Conservation (phyloP, 2,329 filamentous ascomycete genomes). For the Sporothrix schenckii region DNA sequence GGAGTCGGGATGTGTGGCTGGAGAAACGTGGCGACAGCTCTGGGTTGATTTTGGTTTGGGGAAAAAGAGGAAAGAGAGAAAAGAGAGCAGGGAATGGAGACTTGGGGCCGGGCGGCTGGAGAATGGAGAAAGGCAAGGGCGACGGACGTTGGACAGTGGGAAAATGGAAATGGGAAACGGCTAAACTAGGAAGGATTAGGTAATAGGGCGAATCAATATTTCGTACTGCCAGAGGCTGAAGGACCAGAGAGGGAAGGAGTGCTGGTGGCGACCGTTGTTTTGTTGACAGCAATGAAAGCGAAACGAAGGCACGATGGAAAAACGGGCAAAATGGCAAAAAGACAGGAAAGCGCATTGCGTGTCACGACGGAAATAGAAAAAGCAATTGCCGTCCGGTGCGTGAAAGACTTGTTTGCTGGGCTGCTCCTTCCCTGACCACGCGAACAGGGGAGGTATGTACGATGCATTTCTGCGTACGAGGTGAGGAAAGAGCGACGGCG, state of each 20-base stretch:
- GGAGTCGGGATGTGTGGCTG: constrained; percentile 42
- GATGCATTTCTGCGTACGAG: neutral
- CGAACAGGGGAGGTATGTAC: neutral
- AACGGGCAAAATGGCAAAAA: neutral
- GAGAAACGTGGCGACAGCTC: constrained; percentile 40
- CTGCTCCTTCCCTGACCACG: neutral
- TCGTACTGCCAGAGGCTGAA: no score
- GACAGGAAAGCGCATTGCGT: constrained; percentile 7
- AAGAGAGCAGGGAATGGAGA: no score
- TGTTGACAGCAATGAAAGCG: neutral
- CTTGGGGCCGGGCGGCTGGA: neutral
- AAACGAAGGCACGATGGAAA: neutral
- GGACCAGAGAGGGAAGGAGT: neutral
- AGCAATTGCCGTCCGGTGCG: neutral
- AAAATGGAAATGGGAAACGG: neutral
- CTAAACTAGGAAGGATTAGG: constrained; percentile 21
- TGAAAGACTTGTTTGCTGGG: neutral
- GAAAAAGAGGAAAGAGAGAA: neutral
- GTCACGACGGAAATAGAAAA: constrained; percentile 16
- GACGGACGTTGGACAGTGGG: constrained; percentile 17
- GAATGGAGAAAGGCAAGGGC: neutral
- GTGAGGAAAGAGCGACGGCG: neutral
- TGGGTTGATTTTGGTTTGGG: neutral
- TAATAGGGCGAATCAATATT: constrained; percentile 23
- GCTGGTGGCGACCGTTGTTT: neutral